A percentile compares a stretch with the other conserved stretches of the same genome.
These are phyloP conservation scores for Aspergillus hancockii DNA, from an alignment of 495 filamentous ascomycete genomes.

Conservation along the genomic window DNA sequence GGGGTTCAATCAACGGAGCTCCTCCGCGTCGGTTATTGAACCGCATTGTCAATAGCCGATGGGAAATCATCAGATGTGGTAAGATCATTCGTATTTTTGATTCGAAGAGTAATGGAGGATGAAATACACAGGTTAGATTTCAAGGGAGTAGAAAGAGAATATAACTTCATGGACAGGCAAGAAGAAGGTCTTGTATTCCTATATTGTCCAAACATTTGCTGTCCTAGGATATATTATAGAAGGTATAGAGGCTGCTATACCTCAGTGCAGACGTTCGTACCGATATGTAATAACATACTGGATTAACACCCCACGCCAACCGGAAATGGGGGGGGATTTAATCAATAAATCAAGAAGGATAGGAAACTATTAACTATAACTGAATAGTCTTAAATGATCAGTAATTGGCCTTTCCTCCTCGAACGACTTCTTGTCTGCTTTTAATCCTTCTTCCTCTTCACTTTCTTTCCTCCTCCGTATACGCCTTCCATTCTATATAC, in stretches of 20 bases:
- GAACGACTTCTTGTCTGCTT: background rate
- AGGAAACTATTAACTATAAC: background rate
- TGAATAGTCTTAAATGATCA: background rate
- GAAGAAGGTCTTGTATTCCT: too few relatives aligned
- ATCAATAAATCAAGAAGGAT: background rate
- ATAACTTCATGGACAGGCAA: too few relatives aligned
- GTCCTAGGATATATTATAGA: too few relatives aligned
- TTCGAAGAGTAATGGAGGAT: too few relatives aligned
- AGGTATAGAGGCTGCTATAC: too few relatives aligned
- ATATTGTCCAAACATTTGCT: too few relatives aligned
- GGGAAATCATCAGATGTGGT: background rate
- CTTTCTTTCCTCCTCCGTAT: background rate
- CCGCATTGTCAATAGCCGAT: constrained; percentile 35
- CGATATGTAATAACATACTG: too few relatives aligned
- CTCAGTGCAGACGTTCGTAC: too few relatives aligned
- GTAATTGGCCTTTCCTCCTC: background rate
- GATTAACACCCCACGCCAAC: background rate
- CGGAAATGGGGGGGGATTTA: background rate
- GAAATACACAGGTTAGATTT: background rate
- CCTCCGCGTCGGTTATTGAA: constrained; percentile 40
- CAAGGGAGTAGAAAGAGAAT: background rate
- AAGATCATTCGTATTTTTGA: background rate
- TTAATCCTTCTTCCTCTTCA: constrained; percentile 10
- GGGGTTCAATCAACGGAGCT: constrained; percentile 27
- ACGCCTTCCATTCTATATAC: constrained; percentile 9